A percentile compares a stretch with the other conserved stretches of the same genome.
phyloP scores from a whole-genome alignment of 352 stramenopile genomes.

The Phytophthora nicotianae region DNA sequence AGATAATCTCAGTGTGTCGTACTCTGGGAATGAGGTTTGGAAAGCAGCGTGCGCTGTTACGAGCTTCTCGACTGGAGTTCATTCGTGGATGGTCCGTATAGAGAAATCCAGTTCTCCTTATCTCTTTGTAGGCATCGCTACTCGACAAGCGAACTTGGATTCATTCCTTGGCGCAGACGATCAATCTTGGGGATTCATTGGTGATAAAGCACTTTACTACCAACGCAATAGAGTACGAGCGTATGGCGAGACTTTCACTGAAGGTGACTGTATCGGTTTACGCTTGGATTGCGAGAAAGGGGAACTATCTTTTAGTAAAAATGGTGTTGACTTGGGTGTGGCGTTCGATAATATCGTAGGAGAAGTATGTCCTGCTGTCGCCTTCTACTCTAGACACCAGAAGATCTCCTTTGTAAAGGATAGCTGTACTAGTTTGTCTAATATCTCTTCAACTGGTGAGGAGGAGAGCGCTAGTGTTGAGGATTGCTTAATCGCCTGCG shows the following conservation, averaged over 20 bases:
- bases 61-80: constrained; percentile 74
- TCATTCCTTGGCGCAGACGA: constrained; percentile 98
- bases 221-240: constrained; percentile 93
- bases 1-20: constrained; percentile 65
- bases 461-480: constrained; percentile 43
- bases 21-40: constrained; percentile 89
- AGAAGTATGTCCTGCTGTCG: constrained; percentile 90
- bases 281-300: constrained; percentile 85
- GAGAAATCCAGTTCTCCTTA: constrained; percentile 97
- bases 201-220: constrained; percentile 98
- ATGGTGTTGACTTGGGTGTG: constrained; percentile 83
- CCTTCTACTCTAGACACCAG: constrained; percentile 93
- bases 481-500: constrained; percentile 64
- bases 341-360: constrained; percentile 93
- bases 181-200: constrained; percentile 98
- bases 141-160: constrained; percentile 88
- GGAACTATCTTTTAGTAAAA: constrained; percentile 90
- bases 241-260: constrained; percentile 87
- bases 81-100: constrained; percentile 89
- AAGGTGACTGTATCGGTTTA: constrained; percentile 88
- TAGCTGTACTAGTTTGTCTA: constrained; percentile 17
- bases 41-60: constrained; percentile 80
- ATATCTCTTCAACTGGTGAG: constrained; percentile 25
- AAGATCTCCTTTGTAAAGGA: constrained; percentile 63
- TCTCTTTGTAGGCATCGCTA: constrained; percentile 97